These are phyloP conservation scores for Nemania abortiva DNA, from an alignment of 2,329 filamentous ascomycete species.

Conservation along the genomic window DNA sequence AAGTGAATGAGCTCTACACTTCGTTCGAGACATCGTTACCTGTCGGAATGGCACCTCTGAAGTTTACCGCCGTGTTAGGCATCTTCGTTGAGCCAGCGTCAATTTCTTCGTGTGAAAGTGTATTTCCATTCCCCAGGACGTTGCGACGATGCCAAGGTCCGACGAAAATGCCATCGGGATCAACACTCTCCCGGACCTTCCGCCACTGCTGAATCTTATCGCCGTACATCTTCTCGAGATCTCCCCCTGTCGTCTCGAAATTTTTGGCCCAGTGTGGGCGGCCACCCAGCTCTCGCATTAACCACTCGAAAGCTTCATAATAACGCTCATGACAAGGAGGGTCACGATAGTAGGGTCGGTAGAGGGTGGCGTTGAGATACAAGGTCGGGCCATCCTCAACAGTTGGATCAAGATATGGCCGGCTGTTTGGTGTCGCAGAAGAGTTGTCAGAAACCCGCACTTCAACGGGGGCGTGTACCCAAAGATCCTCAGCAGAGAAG, in stretches of 20 bases:
- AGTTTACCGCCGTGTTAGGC: slow-evolving; percentile 37
- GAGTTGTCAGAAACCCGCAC: slow-evolving; percentile 85
- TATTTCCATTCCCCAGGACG: slow-evolving; percentile 60
- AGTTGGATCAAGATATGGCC: slow-evolving; percentile 76
- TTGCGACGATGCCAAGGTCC: slow-evolving; percentile 88
- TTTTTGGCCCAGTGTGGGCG: slow-evolving; percentile 95
- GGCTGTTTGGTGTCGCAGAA: slow-evolving; percentile 52
- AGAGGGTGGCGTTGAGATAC: slow-evolving; percentile 91
- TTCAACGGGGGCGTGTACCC: slow-evolving; percentile 90
- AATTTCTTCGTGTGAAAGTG: slow-evolving; percentile 51
- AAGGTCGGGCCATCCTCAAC: slow-evolving; percentile 76
- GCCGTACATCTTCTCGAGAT: slow-evolving; percentile 77
- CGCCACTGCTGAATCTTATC: slow-evolving; percentile 75
- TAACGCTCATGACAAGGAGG: slow-evolving; percentile 82
- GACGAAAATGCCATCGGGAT: slow-evolving; percentile 87
- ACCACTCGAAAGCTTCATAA: slow-evolving; percentile 90
- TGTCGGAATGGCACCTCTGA: slow-evolving; percentile 41
- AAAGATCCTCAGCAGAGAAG: slow-evolving; percentile 81
- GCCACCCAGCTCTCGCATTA: slow-evolving; percentile 87
- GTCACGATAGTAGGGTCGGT: slow-evolving; percentile 82
- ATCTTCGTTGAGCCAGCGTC: slow-evolving; percentile 41
- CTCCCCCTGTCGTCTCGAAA: slow-evolving; percentile 71
- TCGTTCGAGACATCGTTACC: slow-evolving; percentile 6
- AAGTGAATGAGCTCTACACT: slow-evolving; percentile 6
- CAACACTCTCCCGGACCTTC: slow-evolving; percentile 74